These are phyloP conservation scores for barley (Hordeum vulgare) DNA, from an alignment of 176 grass and related monocot genomes.

Conservation along the genomic window MorexV3_pseudomolecules_assembly NC_058519.1:273748025-273748524, in stretches of 20 bases:
- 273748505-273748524: neutral
- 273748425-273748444: neutral
- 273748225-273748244: too few species aligned
- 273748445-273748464: neutral
- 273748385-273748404: neutral
- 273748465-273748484: neutral
- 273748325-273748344: neutral
- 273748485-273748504: neutral
- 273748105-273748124: slow-evolving; percentile 43
- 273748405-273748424: neutral
- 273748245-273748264: too few species aligned
- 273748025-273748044: slow-evolving; percentile 58
- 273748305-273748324: neutral
- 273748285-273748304: neutral
- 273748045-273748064: slow-evolving; percentile 67
- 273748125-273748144: neutral
- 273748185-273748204: neutral
- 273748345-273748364: neutral
- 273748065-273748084: slow-evolving; percentile 90
- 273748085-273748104: slow-evolving; percentile 65
- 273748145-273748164: slow-evolving; percentile 8
- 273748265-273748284: too few species aligned
- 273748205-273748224: neutral
- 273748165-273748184: neutral
- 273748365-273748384: neutral